Conservation (phyloP, 768 basidiomycete genomes). For the Leccinellum albellum region DNA sequence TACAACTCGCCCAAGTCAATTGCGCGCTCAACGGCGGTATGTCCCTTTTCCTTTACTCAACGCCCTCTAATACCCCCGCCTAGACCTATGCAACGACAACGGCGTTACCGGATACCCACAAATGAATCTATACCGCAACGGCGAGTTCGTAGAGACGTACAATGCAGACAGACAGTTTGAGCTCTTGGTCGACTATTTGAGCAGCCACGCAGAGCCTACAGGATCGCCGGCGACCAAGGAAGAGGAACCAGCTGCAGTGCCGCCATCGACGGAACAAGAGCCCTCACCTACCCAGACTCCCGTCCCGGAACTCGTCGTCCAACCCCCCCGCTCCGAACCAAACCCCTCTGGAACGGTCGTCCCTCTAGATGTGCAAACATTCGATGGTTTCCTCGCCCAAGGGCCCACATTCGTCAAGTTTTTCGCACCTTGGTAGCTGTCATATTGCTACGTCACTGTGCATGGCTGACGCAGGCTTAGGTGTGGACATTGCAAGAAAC, state of each 20-base stretch:
- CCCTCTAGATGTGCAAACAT: conserved; percentile 30
- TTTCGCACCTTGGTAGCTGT: conserved; percentile 79
- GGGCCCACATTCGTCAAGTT: conserved; percentile 71
- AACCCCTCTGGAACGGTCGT: conserved; percentile 28
- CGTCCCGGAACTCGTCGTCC: conserved; percentile 10
- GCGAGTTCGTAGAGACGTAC: conserved; percentile 57
- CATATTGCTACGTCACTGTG: background rate
- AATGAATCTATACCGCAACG: conserved; percentile 69
- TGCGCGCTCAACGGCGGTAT: conserved; percentile 74
- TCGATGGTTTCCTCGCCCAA: conserved; percentile 37
- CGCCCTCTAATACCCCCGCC: background rate
- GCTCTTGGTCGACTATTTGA: conserved; percentile 54
- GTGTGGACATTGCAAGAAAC: conserved; percentile 96
- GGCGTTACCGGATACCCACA: conserved; percentile 70
- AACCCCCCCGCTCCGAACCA: conserved; percentile 7
- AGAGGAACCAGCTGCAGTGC: background rate
- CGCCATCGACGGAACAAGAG: conserved; percentile 7
- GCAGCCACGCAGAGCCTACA: conserved; percentile 36
- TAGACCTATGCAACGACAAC: conserved; percentile 80
- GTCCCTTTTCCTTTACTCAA: conserved; percentile 21
- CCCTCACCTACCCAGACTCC: background rate
- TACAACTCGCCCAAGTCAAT: conserved; percentile 79
- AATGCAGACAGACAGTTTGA: conserved; percentile 50
- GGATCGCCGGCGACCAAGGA: background rate
- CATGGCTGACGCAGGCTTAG: conserved; percentile 24